Conservation (phyloP, 169 alveolate genomes). For the Plasmodium sp. region DNA sequence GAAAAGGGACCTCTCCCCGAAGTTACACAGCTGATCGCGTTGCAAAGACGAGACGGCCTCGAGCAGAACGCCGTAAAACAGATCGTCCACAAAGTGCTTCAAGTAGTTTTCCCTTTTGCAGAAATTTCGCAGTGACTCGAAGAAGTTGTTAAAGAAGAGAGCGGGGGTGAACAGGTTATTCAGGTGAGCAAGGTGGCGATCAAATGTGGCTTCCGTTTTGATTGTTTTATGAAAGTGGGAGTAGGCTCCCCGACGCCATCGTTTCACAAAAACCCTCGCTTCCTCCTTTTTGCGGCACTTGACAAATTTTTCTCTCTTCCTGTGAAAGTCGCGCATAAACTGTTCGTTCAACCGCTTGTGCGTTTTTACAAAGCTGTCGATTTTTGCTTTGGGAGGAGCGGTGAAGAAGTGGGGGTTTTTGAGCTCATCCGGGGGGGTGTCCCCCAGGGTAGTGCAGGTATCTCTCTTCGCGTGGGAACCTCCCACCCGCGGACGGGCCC, state of each 20-base stretch:
- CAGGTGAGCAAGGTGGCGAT: background rate
- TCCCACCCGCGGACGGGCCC: background rate
- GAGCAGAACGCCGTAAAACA: background rate
- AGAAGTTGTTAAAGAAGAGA: conserved; percentile 1
- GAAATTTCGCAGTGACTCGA: background rate
- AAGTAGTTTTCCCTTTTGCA: conserved; percentile 8
- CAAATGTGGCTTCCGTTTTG: background rate
- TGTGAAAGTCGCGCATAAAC: background rate
- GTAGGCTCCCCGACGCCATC: background rate
- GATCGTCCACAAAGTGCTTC: background rate
- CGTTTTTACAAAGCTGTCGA: background rate
- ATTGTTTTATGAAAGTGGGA: background rate
- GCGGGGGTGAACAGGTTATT: background rate
- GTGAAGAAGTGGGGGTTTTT: background rate
- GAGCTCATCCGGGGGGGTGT: background rate
- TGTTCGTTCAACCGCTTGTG: background rate
- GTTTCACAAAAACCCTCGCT: background rate
- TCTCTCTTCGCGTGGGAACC: background rate
- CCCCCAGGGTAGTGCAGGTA: background rate
- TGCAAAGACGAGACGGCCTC: background rate
- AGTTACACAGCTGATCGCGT: background rate
- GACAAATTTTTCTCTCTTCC: background rate
- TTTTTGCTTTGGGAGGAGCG: background rate
- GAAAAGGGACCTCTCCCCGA: background rate
- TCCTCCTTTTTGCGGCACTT: background rate